A percentile compares a stretch with the other conserved stretches of the same genome.
phyloP scores from a whole-genome alignment of 73 alveolate genomes.

The Effrenium voratum region DNA sequence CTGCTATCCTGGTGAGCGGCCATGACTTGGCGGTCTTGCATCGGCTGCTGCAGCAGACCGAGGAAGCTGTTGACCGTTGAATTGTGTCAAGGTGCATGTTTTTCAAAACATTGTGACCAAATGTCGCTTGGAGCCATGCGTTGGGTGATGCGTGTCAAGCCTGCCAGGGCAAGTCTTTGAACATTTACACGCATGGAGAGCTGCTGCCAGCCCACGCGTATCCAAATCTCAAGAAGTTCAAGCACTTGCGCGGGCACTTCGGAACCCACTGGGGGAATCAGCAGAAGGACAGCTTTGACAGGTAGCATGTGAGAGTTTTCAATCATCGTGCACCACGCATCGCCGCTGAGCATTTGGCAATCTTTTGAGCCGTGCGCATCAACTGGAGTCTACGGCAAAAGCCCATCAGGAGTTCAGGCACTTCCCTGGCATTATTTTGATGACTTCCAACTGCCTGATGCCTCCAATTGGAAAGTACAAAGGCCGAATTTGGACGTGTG shows the following conservation, averaged over 20 bases:
- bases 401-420: constrained; percentile 48
- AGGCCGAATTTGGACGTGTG: constrained; percentile 65
- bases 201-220: constrained; percentile 94
- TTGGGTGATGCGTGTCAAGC: neutral
- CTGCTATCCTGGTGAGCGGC: constrained; percentile 58
- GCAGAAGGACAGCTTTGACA: constrained; percentile 35
- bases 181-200: constrained; percentile 93
- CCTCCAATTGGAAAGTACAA: constrained; percentile 56
- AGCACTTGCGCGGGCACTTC: constrained; percentile 68
- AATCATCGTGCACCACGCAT: neutral
- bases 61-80: neutral
- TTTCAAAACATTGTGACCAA: neutral
- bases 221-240: constrained; percentile 39
- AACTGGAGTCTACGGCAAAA: neutral
- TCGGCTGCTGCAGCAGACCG: constrained; percentile 18
- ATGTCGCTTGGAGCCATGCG: neutral
- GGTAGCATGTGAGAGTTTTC: neutral
- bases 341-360: neutral
- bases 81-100: neutral
- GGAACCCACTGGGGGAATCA: constrained; percentile 93
- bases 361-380: neutral
- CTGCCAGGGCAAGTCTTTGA: constrained; percentile 46
- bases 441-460: constrained; percentile 84
- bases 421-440: constrained; percentile 87
- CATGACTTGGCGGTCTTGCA: constrained; percentile 45